Conservation (phyloP, 176 grass and related monocot genomes). For the Metroxylon sagu region DNA sequence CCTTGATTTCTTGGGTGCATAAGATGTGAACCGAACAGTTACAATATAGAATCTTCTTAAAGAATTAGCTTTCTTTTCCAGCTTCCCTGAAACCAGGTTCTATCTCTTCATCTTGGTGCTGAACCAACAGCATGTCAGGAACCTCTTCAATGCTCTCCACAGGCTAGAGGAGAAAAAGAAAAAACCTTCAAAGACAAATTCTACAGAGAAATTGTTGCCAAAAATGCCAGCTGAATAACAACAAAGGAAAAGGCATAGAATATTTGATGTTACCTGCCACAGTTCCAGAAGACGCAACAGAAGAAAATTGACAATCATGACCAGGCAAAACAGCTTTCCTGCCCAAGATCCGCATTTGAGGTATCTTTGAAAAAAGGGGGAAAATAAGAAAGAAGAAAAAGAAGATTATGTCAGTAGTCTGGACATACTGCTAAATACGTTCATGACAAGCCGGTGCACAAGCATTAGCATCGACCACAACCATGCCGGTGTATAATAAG, state of each 20-base stretch:
- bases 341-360: conserved; percentile 77
- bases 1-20: too few species aligned
- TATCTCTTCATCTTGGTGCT: conserved; percentile 20
- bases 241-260: background rate
- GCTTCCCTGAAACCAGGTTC: conserved; percentile 11
- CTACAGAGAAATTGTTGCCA: conserved; percentile 8
- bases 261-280: conserved; percentile 39
- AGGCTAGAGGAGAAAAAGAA: conserved; percentile 32
- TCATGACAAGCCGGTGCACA: too few species aligned
- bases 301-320: conserved; percentile 81
- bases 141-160: conserved; percentile 69
- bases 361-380: conserved; percentile 26
- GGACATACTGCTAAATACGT: background rate
- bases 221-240: background rate
- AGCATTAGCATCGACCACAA: too few species aligned
- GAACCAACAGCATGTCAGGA: conserved; percentile 44
- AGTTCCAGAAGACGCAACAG: conserved; percentile 62
- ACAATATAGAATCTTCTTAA: too few species aligned
- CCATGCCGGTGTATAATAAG: too few species aligned
- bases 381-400: background rate
- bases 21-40: too few species aligned
- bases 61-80: background rate
- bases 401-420: conserved; percentile 4
- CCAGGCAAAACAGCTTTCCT: conserved; percentile 72
- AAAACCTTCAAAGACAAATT: background rate